Base-by-base conservation (phyloP, 2,329 filamentous ascomycete species). In the Cadophora sp. region DNA sequence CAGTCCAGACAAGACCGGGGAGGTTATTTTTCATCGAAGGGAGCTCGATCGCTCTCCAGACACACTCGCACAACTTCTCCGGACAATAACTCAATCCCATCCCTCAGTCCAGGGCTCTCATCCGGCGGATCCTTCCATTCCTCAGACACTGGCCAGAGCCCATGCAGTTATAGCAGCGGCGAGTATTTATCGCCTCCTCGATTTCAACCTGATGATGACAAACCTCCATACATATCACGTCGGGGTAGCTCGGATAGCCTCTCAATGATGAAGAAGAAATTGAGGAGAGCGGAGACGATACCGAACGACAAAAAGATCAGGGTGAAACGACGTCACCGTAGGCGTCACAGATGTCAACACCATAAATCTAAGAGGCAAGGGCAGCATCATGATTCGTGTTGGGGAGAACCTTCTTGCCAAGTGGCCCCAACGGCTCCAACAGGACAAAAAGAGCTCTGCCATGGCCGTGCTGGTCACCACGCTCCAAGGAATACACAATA, bases 161-260 rank as follows among this genome's bases (percentile, higher is more conserved):
- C 50, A 27, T 71, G 65, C 45, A 73, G 68, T 45, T 24, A 63
- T 0, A 69, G 68, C 63, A 72, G 66, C 27, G 41, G 64, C 27
- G 61, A 68, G 6, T 65, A 45, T n/a, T 51, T 69, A 1, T 56
- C 68, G 4, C 67, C 70, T 9, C 66, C 67, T 27, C 48, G n/a
- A 11, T 43, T 59, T 16, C 59, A 59, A 27, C 18, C 22, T 2
- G 64, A 69, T 47, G 41, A 36, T 27, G 68, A 69, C 1, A 68
- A 66, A 11, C 65, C 68, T 47, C 72, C 72, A 16, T 71, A 73
- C 22, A 71, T 64, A 39, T n/a, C 70, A 20, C 67, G 66, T 20
- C 63, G 59, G 13, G 24, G 27, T 36, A 67, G 63, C 27, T 68
- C 70, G 6, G 62, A 65, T 9, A 73, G 72, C 47, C 62, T 73